Evolutionary conservation across 208 protist species (phyloP), one percentile per base, ranked within the genome.

Genomic region (Acanthamoeba castellanii): DNA sequence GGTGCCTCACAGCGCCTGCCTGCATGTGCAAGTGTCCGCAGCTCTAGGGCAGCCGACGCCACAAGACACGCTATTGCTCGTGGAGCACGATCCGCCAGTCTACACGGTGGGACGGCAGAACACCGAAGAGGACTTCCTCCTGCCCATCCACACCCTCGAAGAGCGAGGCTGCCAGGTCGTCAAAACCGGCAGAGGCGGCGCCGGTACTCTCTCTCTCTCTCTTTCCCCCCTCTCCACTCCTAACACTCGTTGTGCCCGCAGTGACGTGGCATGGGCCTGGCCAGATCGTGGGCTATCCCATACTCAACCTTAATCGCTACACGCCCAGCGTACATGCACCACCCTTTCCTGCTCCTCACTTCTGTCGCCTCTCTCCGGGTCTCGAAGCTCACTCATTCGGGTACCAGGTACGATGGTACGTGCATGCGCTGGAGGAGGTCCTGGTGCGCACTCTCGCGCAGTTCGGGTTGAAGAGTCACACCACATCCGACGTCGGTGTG

Each of bases 211-310:
- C 37, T 7, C 25, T 37, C 70, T 45, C 32, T 6, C n/a, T 20
- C 16, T 18, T 11, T n/a, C 30, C 22, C 32, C 14, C 9, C n/a
- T 42, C 30, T n/a, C n/a, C n/a, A n/a, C n/a, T n/a, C n/a, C n/a
- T n/a, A n/a, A n/a, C n/a, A n/a, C n/a, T n/a, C n/a, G n/a, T n/a
- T n/a, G n/a, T n/a, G n/a, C 16, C 5, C 18, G 20, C 47, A 85
- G 78, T 91, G 20, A 91, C 85, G 14, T 91, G 52, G 57, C 85
- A 91, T 70, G 85, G 85, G 59, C 85, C 85, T 2, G 85, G 85
- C 14, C 85, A 91, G 55, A 47, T 91, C 14, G 85, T 91, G 18
- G 85, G 57, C 85, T 91, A 91, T 70, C 85, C 85, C 55, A 91
- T 91, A 11, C 37, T 91, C 32, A 72, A 91, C 55, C 57, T 91